Evolutionary conservation across 805 yeast species (phyloP).

Genomic region (Metschnikowia orientalis): DNA sequence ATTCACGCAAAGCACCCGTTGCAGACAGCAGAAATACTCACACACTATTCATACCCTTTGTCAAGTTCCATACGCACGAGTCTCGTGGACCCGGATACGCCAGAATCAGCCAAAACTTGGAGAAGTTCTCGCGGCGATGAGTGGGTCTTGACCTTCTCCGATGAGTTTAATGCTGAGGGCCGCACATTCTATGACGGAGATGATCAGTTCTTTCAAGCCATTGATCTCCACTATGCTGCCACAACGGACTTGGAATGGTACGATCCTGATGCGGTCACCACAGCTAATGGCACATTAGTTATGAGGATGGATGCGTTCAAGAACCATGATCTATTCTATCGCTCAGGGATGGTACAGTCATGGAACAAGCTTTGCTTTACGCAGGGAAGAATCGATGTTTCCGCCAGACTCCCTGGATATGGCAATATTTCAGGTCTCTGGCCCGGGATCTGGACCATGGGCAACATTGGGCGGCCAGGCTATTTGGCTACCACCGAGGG

Average conservation of each 20-base stretch:
- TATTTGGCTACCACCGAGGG: slow-evolving; percentile 85
- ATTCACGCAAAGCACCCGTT: slow-evolving; percentile 33
- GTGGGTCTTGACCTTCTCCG: slow-evolving; percentile 85
- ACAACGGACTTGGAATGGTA: slow-evolving; percentile 94
- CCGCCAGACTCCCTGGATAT: slow-evolving; percentile 73
- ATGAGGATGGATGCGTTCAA: slow-evolving; percentile 76
- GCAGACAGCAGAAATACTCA: slow-evolving; percentile 40
- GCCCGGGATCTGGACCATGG: slow-evolving; percentile 97
- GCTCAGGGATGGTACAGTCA: slow-evolving; percentile 88
- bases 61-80: slow-evolving; percentile 56
- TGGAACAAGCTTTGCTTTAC: slow-evolving; percentile 92
- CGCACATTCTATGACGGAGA: slow-evolving; percentile 87
- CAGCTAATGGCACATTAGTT: slow-evolving; percentile 65
- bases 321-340: slow-evolving; percentile 73
- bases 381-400: slow-evolving; percentile 73
- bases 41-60: slow-evolving; percentile 54
- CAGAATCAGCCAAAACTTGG: slow-evolving; percentile 45
- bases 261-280: slow-evolving; percentile 82
- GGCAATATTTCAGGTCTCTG: slow-evolving; percentile 81
- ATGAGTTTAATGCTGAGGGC: slow-evolving; percentile 87
- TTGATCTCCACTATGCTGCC: slow-evolving; percentile 78
- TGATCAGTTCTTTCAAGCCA: slow-evolving; percentile 88
- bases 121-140: slow-evolving; percentile 22
- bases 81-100: slow-evolving; percentile 74
- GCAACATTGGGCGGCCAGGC: slow-evolving; percentile 91